Conservation (phyloP, 495 filamentous ascomycete genomes). For the Tuber microsphaerosporum region DNA sequence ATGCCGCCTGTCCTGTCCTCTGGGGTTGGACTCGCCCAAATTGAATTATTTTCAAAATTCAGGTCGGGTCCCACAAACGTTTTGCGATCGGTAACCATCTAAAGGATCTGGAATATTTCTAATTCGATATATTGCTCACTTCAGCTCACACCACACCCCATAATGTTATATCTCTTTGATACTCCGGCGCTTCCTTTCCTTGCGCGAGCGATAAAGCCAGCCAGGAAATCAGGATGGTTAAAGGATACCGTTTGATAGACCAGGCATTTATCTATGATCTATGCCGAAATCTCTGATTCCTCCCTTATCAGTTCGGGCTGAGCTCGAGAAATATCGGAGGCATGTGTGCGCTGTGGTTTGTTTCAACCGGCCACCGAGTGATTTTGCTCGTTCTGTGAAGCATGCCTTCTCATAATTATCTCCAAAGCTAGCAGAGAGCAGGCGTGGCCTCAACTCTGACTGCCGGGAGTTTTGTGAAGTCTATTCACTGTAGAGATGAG, state of each 20-base stretch:
- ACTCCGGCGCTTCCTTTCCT: not conserved
- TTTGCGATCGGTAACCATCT: slow-evolving; percentile 3
- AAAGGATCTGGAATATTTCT: slow-evolving; percentile 4
- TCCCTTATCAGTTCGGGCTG: slow-evolving; percentile 1
- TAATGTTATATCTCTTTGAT: not conserved
- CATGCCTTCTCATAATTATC: not conserved
- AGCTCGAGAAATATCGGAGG: slow-evolving; percentile 3
- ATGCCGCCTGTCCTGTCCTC: not conserved
- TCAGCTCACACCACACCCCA: not conserved
- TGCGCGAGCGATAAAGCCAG: not conserved
- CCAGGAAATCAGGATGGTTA: not conserved
- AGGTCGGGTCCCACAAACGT: not conserved
- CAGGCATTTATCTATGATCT: not conserved
- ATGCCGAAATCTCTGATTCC: slow-evolving; percentile 1
- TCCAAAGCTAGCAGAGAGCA: not conserved
- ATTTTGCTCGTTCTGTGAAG: not conserved
- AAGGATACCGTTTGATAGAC: not conserved
- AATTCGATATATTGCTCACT: slow-evolving; percentile 5
- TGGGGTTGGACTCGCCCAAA: not conserved
- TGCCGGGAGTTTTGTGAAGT: not conserved
- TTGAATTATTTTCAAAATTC: not conserved
- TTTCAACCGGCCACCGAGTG: not conserved
- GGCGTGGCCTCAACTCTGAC: not conserved
- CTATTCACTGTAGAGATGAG: not conserved
- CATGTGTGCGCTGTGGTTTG: slow-evolving; percentile 1